phyloP scores from a whole-genome alignment of 129 eudicot species.

The Solidago caesia region DNA sequence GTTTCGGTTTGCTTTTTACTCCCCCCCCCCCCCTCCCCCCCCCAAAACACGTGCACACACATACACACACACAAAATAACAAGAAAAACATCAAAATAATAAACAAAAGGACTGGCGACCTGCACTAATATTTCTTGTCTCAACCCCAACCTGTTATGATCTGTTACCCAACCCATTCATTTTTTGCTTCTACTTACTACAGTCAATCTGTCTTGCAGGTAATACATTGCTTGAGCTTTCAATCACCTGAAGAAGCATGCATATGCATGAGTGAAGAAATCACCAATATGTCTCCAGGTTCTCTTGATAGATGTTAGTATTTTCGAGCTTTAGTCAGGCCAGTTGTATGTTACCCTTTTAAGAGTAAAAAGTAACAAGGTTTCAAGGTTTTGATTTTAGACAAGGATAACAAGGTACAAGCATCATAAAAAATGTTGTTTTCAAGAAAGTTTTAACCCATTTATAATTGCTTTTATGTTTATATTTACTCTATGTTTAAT shows the following conservation, averaged over 20 bases:
- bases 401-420: no score
- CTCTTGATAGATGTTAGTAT: constrained; percentile 10
- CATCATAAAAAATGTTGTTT: no score
- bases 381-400: no score
- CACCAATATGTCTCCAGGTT: not conserved
- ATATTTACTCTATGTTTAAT: no score
- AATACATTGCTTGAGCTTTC: constrained; percentile 90
- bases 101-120: not conserved
- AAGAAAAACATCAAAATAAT: not conserved
- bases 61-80: not conserved
- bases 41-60: not conserved
- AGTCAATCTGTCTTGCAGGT: constrained; percentile 52
- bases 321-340: no score
- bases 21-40: no score
- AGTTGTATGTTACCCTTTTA: no score
- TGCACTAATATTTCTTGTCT: not conserved
- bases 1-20: no score
- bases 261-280: constrained; percentile 27
- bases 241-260: constrained; percentile 76
- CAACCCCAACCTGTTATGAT: not conserved
- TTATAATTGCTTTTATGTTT: no score
- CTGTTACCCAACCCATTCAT: not conserved
- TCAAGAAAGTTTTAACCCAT: no score
- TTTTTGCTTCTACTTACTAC: not conserved
- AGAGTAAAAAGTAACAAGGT: no score